These are phyloP conservation scores for Anthracocystis setariae DNA, from an alignment of 1,284 basidiomycete species.

Conservation along the genomic window DNA sequence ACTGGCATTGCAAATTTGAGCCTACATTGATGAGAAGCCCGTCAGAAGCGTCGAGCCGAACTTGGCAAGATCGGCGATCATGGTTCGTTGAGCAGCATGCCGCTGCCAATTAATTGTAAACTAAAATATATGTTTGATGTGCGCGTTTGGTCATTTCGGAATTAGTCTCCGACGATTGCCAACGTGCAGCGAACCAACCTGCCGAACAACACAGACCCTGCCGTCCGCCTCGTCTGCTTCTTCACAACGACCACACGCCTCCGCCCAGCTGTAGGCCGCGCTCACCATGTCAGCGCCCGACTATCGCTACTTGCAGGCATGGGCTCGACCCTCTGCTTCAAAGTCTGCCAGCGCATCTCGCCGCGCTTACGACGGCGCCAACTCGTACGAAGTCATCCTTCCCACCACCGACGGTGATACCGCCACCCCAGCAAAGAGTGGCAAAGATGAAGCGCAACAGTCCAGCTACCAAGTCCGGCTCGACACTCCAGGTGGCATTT, in stretches of 20 bases:
- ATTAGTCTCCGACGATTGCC: background rate
- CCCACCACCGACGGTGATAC: constrained; percentile 32
- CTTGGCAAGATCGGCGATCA: no score
- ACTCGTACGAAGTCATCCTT: constrained; percentile 34
- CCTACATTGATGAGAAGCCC: no score
- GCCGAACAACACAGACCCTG: constrained; percentile 3
- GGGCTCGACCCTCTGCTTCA: constrained; percentile 42
- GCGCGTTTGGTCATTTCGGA: constrained; percentile 4
- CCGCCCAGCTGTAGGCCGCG: background rate
- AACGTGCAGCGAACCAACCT: background rate
- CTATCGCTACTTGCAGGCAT: constrained; percentile 54
- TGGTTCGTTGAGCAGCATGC: no score
- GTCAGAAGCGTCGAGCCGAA: no score
- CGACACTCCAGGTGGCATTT: constrained; percentile 62
- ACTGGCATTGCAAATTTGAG: no score
- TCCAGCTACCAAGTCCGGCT: constrained; percentile 54
- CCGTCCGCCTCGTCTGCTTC: background rate
- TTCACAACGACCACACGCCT: background rate
- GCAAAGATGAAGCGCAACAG: constrained; percentile 16
- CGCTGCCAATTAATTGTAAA: no score
- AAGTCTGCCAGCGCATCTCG: constrained; percentile 11
- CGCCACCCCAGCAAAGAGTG: constrained; percentile 6
- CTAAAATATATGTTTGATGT: no score
- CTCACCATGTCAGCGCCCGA: constrained; percentile 40
- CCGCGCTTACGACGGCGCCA: constrained; percentile 19